Conservation (phyloP, 306 rosid species). For the Castanospermum australe region DNA sequence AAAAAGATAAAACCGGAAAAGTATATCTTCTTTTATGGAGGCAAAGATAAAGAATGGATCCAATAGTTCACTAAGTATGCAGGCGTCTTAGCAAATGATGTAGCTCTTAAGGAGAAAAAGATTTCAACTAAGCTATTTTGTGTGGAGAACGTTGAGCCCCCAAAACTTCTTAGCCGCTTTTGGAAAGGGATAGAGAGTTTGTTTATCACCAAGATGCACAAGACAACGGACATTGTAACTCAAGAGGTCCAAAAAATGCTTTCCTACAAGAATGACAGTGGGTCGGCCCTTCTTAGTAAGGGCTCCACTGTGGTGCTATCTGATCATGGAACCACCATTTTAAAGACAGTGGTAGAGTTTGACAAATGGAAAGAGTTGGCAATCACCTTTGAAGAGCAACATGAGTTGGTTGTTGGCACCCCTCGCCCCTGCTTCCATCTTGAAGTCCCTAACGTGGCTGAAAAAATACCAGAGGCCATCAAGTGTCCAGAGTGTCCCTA, state of each 20-base stretch:
- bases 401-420: constrained; percentile 9
- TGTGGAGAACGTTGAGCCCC: constrained; percentile 37
- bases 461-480: constrained; percentile 45
- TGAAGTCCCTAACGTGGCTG: constrained; percentile 32
- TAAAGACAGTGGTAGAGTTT: constrained; percentile 43
- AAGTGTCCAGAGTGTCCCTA: constrained; percentile 56
- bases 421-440: constrained; percentile 29
- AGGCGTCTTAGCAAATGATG: constrained; percentile 29
- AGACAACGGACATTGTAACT: not conserved
- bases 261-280: constrained; percentile 54
- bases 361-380: constrained; percentile 45
- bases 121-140: constrained; percentile 33
- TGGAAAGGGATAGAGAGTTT: constrained; percentile 49
- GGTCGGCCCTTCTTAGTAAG: constrained; percentile 50
- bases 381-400: constrained; percentile 13
- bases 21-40: constrained; percentile 52
- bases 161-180: constrained; percentile 34
- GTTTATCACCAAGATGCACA: constrained; percentile 36
- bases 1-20: constrained; percentile 35
- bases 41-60: constrained; percentile 45
- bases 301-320: constrained; percentile 37
- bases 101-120: constrained; percentile 32
- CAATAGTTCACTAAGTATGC: constrained; percentile 40
- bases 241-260: constrained; percentile 53
- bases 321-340: constrained; percentile 39